Base-by-base conservation (phyloP, 495 filamentous ascomycete species). In the Arthonia radiata region DNA sequence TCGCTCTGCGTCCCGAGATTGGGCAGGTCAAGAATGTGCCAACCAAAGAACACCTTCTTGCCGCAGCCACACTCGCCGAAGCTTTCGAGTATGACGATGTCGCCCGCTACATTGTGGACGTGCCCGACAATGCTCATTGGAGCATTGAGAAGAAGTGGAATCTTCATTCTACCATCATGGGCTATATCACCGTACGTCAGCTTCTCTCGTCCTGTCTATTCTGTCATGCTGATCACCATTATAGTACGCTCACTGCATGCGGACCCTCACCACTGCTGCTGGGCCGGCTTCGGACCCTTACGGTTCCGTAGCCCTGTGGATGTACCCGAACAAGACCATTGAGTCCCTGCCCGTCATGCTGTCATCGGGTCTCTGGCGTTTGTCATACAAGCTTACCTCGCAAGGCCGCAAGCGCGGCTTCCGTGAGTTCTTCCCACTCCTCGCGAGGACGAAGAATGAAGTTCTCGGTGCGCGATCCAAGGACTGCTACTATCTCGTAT, bases 81-180 rank as follows among this genome's bases (percentile, higher is more conserved):
- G 72, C 76, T 26, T 83, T 83, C 47, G 65, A 59, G 30, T 57
- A 65, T 33, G 74, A 81, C 41, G 65, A 72, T 18, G 64, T 78
- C 22, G 61, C 66, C 23, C 54, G 57, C 43, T 83, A 82, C 47
- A 65, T 77, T 42, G 38, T 64, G 36, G 61, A 76, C 36, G 64
- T 67, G 18, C 61, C 62, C 35, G 70, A 76, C 42, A 58, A 58
- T 41, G 56, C 51, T 34, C 49, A 52, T 23, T 61, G 50, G 49
- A 56, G 59, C 25, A 48, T 60, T 34, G 59, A 72, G 37, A 46
- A 64, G 41, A 71, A 71, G 40, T 81, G 70, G 65, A 56, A 61
- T 35, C 55, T 83, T 18, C 76, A 83, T 41, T 50, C 70, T 25
- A 56, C 66, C 35, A 74, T 79, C 33, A 56, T 79, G 41, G 63